Percentiles rank a stretch among this genome's conserved stretches.
Conservation (phyloP, 495 filamentous ascomycete species). For the Physcia stellaris region DNA sequence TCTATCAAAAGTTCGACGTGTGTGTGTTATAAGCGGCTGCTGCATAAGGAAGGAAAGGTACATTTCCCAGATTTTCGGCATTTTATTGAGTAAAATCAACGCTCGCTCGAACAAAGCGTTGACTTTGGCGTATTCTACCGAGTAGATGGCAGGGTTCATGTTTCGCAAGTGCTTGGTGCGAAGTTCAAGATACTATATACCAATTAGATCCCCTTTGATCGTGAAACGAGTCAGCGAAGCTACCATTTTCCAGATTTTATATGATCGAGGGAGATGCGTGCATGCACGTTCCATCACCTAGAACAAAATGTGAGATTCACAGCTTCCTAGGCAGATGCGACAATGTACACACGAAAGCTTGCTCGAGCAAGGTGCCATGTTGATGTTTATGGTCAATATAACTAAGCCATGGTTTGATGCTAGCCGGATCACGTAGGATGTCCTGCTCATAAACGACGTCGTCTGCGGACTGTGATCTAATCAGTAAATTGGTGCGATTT, state of each 20-base stretch:
- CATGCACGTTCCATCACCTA: conserved; percentile 77
- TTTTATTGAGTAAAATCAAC: conserved; percentile 92
- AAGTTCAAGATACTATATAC: conserved; percentile 66
- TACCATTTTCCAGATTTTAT: conserved; percentile 98
- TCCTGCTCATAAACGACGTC: conserved; percentile 96
- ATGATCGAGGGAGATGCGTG: conserved; percentile 77
- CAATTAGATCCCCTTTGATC: not conserved
- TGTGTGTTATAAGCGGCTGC: conserved; percentile 85
- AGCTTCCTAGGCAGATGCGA: not conserved
- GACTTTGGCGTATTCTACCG: conserved; percentile 77
- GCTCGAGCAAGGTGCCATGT: conserved; percentile 75
- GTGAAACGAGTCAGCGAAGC: conserved; percentile 10
- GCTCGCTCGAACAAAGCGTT: conserved; percentile 93
- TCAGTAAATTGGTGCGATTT: no score
- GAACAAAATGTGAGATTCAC: not conserved
- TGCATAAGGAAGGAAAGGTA: conserved; percentile 83
- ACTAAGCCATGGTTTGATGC: conserved; percentile 87
- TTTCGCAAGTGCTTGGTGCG: conserved; percentile 68
- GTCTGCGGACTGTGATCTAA: conserved; percentile 48
- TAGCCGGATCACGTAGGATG: conserved; percentile 71
- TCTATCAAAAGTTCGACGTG: conserved; percentile 83
- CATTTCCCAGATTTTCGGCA: conserved; percentile 98
- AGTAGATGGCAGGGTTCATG: conserved; percentile 72
- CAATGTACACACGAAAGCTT: conserved; percentile 65
- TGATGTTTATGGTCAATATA: conserved; percentile 89